Conservation (phyloP, 2,329 filamentous ascomycete genomes). For the Aureobasidium sp. region DNA sequence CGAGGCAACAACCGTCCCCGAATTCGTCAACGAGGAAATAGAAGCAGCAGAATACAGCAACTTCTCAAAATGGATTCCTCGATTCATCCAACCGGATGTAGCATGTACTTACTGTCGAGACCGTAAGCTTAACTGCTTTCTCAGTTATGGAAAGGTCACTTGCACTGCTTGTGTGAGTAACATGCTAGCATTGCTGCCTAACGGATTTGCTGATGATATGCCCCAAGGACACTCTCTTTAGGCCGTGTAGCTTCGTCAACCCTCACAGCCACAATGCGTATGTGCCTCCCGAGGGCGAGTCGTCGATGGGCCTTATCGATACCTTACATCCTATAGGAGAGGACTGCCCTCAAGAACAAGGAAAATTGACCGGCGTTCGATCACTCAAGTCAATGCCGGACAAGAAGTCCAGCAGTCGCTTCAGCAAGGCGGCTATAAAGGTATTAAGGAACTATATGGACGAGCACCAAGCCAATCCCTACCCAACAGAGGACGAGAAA, state of each 20-base stretch:
- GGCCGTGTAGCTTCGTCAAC: constrained; percentile 40
- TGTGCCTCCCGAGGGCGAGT: constrained; percentile 13
- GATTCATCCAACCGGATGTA: constrained; percentile 37
- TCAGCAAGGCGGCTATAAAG: constrained; percentile 72
- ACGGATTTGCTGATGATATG: not conserved
- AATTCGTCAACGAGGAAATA: not conserved
- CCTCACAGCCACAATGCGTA: constrained; percentile 21
- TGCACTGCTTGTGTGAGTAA: constrained; percentile 36
- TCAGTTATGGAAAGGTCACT: constrained; percentile 30
- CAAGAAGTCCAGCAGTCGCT: constrained; percentile 61
- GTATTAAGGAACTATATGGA: constrained; percentile 79
- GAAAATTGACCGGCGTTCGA: constrained; percentile 30
- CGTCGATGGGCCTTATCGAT: constrained; percentile 33
- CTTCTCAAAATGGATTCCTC: constrained; percentile 40
- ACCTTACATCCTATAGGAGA: constrained; percentile 41
- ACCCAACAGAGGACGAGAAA: constrained; percentile 81
- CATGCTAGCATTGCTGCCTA: not conserved
- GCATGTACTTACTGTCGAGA: constrained; percentile 42
- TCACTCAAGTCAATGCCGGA: constrained; percentile 21
- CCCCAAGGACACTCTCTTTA: constrained; percentile 33
- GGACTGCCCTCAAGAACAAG: constrained; percentile 28
- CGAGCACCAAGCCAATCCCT: constrained; percentile 72
- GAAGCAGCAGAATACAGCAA: constrained; percentile 29
- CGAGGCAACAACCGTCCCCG: not conserved
- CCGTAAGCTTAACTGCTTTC: constrained; percentile 40